Evolutionary conservation across 345 rosid species (phyloP), one percentile per base, ranked within the genome.

Genomic region (Lepidium aucheri): DNA sequence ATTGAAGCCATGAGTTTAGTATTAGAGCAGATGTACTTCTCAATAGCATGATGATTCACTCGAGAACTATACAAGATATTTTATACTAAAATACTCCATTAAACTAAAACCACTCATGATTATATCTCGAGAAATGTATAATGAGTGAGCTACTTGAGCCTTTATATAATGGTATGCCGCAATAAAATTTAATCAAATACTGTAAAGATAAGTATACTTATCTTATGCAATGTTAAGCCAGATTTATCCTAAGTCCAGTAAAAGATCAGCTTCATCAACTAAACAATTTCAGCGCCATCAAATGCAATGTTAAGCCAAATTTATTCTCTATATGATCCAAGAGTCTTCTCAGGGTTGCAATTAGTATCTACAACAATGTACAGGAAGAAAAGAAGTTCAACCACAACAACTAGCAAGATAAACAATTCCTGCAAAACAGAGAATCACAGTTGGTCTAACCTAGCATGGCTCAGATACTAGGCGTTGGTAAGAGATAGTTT

Each of bases 291-390:
- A 91, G 80, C 14, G 83, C 91, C 99, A 87, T 91, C 82, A 95
- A 78, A 53, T 86, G 90, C 47, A 81, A 74, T 20, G 91, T 84
- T 73, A 95, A 47, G 69, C 88, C 83, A 53, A 94, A 89, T 74
- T 79, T 91, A 63, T 85, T 86, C 85, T 95, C 97, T 53, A 91
- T 77, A 63, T 94, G 99, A 80, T 94, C 97, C 84, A 91, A 70
- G 61, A 94, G 79, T 63, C 97, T 82, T 53, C 99, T 97, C 35
- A 97, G 99, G 41, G 99, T 91, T 38, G 96, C 99, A 79, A 94
- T 81, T 56, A 91, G 75, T 65, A 94, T 87, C 99, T 94, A 76
- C 68, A 59, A 58, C 57, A 75, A 38, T 16, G 45, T 57, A 9
- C 45, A 12, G 16, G 56, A 47, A 13, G 60, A 53, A 45, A 52